Conservation (phyloP, 2,329 filamentous ascomycete species). For the Nemania sp. region DNA sequence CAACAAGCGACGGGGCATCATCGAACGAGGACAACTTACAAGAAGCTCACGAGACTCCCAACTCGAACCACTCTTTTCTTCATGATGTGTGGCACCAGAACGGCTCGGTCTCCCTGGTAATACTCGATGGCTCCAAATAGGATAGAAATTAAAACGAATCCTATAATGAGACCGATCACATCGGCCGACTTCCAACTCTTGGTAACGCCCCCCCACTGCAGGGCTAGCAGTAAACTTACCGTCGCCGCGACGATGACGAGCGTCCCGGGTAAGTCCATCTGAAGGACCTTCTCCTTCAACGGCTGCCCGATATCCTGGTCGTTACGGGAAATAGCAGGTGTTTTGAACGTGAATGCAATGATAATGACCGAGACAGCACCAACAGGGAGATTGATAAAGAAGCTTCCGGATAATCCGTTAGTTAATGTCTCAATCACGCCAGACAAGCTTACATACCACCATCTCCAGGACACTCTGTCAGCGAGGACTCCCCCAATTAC, state of each 20-base stretch:
- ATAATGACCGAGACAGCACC: constrained; percentile 36
- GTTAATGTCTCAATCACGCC: too few species aligned
- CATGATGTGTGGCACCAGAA: too few species aligned
- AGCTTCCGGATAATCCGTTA: too few species aligned
- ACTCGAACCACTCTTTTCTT: too few species aligned
- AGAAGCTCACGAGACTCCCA: too few species aligned
- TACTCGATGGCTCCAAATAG: background rate
- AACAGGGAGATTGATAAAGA: constrained; percentile 43
- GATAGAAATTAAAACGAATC: background rate
- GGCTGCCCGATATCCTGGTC: constrained; percentile 19
- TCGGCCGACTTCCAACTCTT: constrained; percentile 27
- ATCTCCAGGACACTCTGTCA: too few species aligned
- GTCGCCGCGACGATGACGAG: constrained; percentile 35
- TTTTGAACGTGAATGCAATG: background rate
- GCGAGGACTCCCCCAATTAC: constrained; percentile 45
- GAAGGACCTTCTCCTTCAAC: constrained; percentile 35
- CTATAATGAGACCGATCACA: background rate
- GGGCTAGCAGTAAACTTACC: constrained; percentile 39
- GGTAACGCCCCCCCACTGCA: constrained; percentile 42
- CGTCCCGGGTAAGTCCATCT: constrained; percentile 22
- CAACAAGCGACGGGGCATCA: too few species aligned
- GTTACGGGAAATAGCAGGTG: background rate
- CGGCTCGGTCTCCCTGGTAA: constrained; percentile 2
- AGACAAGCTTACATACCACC: too few species aligned
- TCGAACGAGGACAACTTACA: too few species aligned